Evolutionary conservation across 1,284 basidiomycete genomes (phyloP).

Genomic region (Farysia itapuensis): DNA sequence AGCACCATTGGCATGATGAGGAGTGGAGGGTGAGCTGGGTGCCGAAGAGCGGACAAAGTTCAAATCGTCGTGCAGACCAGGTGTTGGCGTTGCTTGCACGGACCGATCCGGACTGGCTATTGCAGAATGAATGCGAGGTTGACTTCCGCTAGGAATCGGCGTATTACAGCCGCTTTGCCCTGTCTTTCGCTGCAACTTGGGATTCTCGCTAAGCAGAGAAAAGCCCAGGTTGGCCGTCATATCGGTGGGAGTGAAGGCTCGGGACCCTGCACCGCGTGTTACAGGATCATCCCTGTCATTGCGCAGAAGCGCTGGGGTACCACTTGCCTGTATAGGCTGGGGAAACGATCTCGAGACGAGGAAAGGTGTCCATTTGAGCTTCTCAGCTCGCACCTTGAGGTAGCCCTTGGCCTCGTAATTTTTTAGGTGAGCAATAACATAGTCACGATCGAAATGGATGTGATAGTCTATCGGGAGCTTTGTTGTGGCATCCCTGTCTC

Average conservation of each 20-base stretch:
- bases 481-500: slow-evolving; percentile 60
- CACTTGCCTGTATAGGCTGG: slow-evolving; percentile 11
- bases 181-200: slow-evolving; percentile 13
- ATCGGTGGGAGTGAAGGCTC: slow-evolving; percentile 20
- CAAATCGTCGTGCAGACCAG: no score
- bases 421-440: slow-evolving; percentile 71
- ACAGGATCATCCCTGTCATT: no score
- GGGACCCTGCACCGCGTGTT: slow-evolving; percentile 14
- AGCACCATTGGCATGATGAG: background rate
- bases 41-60: background rate
- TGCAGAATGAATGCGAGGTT: background rate
- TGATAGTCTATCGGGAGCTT: slow-evolving; percentile 74
- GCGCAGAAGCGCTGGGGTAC: slow-evolving; percentile 15
- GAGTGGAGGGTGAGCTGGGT: background rate
- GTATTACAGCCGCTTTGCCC: slow-evolving; percentile 3
- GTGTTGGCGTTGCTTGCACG: background rate
- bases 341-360: slow-evolving; percentile 67
- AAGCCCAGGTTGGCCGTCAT: slow-evolving; percentile 34
- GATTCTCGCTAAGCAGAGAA: slow-evolving; percentile 20
- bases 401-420: slow-evolving; percentile 79
- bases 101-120: background rate
- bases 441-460: slow-evolving; percentile 73
- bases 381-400: slow-evolving; percentile 76
- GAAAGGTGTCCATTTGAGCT: slow-evolving; percentile 94
- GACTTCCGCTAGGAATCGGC: slow-evolving; percentile 7